Percentiles rank a stretch among this genome's conserved stretches.
phyloP scores from a whole-genome alignment of 176 grass and related monocot species.

The Aegilops speltoides region DNA sequence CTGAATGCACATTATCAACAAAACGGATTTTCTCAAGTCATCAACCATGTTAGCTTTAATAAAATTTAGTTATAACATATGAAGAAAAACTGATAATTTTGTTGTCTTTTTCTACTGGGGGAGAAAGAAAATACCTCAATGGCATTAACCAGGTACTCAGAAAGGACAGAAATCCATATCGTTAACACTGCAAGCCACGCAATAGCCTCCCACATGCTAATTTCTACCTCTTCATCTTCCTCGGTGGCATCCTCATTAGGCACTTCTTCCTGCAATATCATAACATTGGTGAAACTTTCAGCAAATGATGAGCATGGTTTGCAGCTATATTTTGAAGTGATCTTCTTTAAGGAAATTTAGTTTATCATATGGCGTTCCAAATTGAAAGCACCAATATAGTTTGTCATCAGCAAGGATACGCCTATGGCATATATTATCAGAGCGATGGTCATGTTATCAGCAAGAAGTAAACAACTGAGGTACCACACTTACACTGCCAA shows the following conservation, averaged over 20 bases:
- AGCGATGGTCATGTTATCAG: not conserved
- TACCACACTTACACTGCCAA: conserved; percentile 53
- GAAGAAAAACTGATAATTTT: not conserved
- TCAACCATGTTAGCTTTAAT: not conserved
- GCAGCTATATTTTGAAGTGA: not conserved
- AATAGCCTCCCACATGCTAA: conserved; percentile 77
- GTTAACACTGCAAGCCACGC: conserved; percentile 76
- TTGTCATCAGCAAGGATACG: not conserved
- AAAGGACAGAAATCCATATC: conserved; percentile 62
- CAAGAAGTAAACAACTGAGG: not conserved
- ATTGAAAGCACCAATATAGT: not conserved
- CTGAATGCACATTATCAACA: not conserved
- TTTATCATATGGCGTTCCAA: not conserved
- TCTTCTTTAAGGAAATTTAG: not conserved
- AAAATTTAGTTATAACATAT: conserved; percentile 2
- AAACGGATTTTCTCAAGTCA: not conserved
- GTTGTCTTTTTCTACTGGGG: not conserved
- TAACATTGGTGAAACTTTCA: not conserved
- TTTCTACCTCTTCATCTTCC: conserved; percentile 59
- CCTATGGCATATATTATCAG: not conserved
- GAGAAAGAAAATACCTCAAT: conserved; percentile 66
- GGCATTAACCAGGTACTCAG: conserved; percentile 80
- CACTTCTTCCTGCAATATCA: conserved; percentile 48
- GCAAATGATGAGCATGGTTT: not conserved
- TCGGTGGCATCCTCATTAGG: conserved; percentile 30